phyloP scores from a whole-genome alignment of 2,329 filamentous ascomycete species.

The Exophiala viscosa region DNA sequence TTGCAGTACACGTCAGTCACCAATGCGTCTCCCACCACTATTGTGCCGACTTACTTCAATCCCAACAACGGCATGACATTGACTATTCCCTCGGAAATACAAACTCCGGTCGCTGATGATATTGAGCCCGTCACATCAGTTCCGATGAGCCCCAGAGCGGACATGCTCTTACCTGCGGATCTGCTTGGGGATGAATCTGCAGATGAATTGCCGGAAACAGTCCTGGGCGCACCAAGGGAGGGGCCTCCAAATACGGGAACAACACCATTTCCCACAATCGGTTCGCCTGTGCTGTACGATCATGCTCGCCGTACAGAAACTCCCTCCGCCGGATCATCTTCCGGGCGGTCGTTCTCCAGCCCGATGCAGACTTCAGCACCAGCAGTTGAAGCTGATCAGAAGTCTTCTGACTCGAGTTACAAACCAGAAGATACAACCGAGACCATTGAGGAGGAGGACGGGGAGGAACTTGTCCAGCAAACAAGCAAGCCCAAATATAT shows the following conservation, averaged over 20 bases:
- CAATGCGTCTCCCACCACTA: conserved; percentile 50
- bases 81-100: conserved; percentile 40
- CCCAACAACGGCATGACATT: conserved; percentile 61
- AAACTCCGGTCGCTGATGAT: conserved; percentile 38
- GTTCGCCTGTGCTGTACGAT: conserved; percentile 16
- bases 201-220: conserved; percentile 31
- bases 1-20: conserved; percentile 46
- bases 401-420: conserved; percentile 33
- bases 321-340: conserved; percentile 44
- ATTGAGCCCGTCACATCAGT: conserved; percentile 55
- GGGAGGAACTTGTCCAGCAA: conserved; percentile 11
- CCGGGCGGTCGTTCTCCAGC: conserved; percentile 46
- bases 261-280: conserved; percentile 22
- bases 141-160: conserved; percentile 62
- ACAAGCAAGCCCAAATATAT: conserved; percentile 21
- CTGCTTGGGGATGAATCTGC: conserved; percentile 54
- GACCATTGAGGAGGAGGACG: conserved; percentile 11
- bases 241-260: conserved; percentile 6
- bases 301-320: conserved; percentile 38
- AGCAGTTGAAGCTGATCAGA: conserved; percentile 36
- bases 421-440: conserved; percentile 19
- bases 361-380: conserved; percentile 42
- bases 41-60: conserved; percentile 56
- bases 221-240: conserved; percentile 14
- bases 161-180: conserved; percentile 58